These are phyloP conservation scores for Porcisia hertigi DNA, from an alignment of 208 protist genomes.

Conservation along the genomic window DNA sequence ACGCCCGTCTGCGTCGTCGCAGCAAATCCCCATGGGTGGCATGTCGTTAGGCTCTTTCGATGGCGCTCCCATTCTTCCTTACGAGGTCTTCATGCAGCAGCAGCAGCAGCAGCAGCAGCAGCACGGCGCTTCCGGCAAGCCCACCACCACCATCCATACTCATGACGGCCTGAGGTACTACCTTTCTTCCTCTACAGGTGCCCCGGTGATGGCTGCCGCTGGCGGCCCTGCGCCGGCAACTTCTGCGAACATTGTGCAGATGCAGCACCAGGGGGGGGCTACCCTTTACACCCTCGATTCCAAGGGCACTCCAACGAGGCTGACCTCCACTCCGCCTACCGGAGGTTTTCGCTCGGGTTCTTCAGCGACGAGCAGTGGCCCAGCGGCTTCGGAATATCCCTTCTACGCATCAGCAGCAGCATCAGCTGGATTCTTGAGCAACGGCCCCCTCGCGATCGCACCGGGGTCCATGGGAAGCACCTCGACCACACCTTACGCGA, in stretches of 20 bases:
- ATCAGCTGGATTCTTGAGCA: background rate
- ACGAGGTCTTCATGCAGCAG: conserved; percentile 24
- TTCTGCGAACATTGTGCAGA: conserved; percentile 7
- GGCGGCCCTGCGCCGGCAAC: background rate
- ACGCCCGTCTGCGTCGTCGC: conserved; percentile 6
- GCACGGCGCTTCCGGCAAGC: background rate
- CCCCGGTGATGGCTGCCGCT: conserved; percentile 13
- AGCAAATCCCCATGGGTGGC: conserved; percentile 12
- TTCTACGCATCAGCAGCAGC: background rate
- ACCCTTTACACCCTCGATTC: conserved; percentile 21
- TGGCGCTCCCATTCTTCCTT: conserved; percentile 19
- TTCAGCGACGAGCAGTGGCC: background rate
- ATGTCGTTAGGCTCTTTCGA: conserved; percentile 17
- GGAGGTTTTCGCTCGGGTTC: background rate
- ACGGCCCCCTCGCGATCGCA: conserved; percentile 2
- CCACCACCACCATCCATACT: conserved; percentile 9
- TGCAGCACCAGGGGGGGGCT: background rate
- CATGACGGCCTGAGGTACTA: conserved; percentile 21
- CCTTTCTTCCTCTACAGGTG: conserved; percentile 3
- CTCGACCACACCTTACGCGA: conserved; percentile 7
- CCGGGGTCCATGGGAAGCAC: background rate
- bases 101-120: conserved; percentile 26
- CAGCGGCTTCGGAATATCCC: background rate
- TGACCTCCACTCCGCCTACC: conserved; percentile 12
- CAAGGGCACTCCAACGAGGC: background rate